Base-by-base conservation (phyloP, 2,329 filamentous ascomycete genomes). In the Chaetomiaceae sp. region DNA sequence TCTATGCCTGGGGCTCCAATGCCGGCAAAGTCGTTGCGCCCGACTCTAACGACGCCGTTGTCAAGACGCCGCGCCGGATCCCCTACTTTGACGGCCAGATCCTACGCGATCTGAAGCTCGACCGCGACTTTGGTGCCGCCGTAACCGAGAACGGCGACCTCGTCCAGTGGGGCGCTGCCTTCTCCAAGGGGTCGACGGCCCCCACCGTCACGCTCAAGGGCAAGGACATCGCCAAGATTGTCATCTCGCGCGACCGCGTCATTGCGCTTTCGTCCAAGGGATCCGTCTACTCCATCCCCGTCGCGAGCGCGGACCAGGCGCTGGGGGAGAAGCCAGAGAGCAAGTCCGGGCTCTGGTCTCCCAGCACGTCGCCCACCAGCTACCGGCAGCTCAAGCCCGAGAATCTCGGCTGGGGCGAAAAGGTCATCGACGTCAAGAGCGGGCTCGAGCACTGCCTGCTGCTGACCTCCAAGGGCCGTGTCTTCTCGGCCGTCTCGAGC, bases 1-100 rank as follows among this genome's bases (percentile, higher is more conserved):
- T 97, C 0, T 97, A 95, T 69, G 83, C 86, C 5, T 99, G 93
- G 92, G 93, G 93, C 0, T 89, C 86, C 16, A 99, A 99, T 62
- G 73, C 75, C 14, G 89, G 90, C 54, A 80, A 79, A 60, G 91
- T 96, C n/a, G 88, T 87, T 33, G 90, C 91, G 37, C 90, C 91
- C 1, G 83, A 86, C 56, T 92, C 87, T 8, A 78, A 85, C 45
- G 90, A 96, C 48, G 72, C 74, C 25, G 79, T 85, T 55, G 76
- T 97, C 66, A 96, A 95, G 71, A 82, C 79, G 2, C 91, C 93
- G 13, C 76, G 85, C 52, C 79, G 90, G 53, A 82, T 97, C 62
- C 60, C 78, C 0, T 93, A 85, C 68, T 97, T 99, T 63, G 84
- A 97, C 63, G 87, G 86, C 25, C 81, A 89, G 67, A 68, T 96